Conservation (phyloP, 1,284 basidiomycete genomes). For the Crucibulum parvulum region DNA sequence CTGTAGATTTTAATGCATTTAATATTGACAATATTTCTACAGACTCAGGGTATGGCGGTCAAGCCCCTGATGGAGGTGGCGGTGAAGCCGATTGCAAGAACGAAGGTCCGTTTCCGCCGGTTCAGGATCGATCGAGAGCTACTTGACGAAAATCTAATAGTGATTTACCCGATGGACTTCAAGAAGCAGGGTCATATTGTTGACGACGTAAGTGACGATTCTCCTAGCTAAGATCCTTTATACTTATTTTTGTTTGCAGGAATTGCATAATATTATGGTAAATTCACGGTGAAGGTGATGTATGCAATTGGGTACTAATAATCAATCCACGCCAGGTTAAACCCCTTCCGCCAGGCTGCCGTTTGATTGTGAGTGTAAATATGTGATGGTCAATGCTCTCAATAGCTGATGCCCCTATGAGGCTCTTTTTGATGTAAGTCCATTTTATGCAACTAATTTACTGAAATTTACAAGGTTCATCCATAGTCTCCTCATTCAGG, state of each 20-base stretch:
- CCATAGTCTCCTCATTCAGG: neutral
- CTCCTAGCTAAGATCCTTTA: neutral
- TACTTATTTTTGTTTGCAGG: neutral
- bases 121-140: neutral
- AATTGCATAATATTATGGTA: neutral
- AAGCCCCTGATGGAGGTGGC: neutral
- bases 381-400: neutral
- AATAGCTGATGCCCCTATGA: neutral
- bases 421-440: neutral
- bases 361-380: neutral
- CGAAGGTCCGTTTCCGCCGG: neutral
- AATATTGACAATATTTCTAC: neutral
- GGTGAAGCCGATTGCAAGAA: neutral
- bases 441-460: neutral
- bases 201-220: neutral
- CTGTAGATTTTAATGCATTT: too few relatives aligned
- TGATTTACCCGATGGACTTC: neutral
- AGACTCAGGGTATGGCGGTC: neutral
- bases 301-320: too few relatives aligned
- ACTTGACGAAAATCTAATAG: neutral
- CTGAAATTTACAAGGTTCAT: neutral
- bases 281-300: too few relatives aligned
- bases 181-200: neutral
- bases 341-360: neutral
- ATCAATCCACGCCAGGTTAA: too few relatives aligned